Percentiles rank a stretch among this genome's conserved stretches.
Conservation (phyloP, 1,139 yeast species). For the Geotrichum fermentans region DNA sequence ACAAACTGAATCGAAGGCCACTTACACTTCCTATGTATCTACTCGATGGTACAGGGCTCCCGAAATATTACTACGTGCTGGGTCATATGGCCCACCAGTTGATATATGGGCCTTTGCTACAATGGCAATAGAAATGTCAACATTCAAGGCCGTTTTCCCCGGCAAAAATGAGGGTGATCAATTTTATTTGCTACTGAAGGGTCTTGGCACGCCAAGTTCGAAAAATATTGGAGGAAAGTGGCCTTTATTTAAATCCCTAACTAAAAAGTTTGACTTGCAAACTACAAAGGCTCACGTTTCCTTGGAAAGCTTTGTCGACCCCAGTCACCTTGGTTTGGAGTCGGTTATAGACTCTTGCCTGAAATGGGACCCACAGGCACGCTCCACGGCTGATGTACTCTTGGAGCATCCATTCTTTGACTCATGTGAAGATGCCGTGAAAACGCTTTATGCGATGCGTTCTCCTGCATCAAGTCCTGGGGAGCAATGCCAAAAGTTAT, state of each 20-base stretch:
- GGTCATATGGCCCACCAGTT: slow-evolving; percentile 64
- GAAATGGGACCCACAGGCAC: slow-evolving; percentile 53
- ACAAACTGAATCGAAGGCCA: slow-evolving; percentile 48
- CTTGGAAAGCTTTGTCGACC: slow-evolving; percentile 7
- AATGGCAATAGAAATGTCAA: slow-evolving; percentile 76
- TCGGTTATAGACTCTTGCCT: slow-evolving; percentile 27
- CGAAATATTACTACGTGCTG: slow-evolving; percentile 70
- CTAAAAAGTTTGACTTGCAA: slow-evolving; percentile 13
- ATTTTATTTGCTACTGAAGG: slow-evolving; percentile 57
- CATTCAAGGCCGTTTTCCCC: slow-evolving; percentile 74
- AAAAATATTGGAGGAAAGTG: slow-evolving; percentile 31
- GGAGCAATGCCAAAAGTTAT: neutral
- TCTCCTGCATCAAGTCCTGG: neutral
- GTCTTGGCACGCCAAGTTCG: slow-evolving; percentile 52
- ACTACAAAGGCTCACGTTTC: slow-evolving; percentile 1
- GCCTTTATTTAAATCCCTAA: slow-evolving; percentile 22
- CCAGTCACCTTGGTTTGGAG: slow-evolving; percentile 18
- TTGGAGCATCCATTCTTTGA: slow-evolving; percentile 57
- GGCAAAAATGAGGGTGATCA: slow-evolving; percentile 79
- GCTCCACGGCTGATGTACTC: slow-evolving; percentile 65
- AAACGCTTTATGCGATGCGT: slow-evolving; percentile 2
- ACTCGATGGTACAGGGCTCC: slow-evolving; percentile 98
- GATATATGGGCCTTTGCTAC: slow-evolving; percentile 96
- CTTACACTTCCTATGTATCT: slow-evolving; percentile 71
- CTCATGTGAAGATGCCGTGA: slow-evolving; percentile 7